A percentile compares a stretch with the other conserved stretches of the same genome.
Evolutionary conservation across 768 basidiomycete genomes (phyloP).

Genomic region (Tricholoma sp.): DNA sequence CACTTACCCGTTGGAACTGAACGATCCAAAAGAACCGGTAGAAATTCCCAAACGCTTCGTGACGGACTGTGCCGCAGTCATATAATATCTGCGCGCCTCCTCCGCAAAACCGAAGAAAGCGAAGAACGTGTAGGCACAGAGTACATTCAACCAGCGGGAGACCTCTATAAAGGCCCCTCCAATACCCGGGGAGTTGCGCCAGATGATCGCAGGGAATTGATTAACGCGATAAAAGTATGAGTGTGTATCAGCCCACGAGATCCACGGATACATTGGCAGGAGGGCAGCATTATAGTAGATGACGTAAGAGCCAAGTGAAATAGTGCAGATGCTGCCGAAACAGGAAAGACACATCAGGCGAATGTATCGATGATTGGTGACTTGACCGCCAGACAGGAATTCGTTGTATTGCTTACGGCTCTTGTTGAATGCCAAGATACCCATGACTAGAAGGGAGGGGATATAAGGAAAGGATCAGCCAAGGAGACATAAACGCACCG

Average conservation of each 20-base stretch:
- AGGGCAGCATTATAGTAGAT: constrained; percentile 21
- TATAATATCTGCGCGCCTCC: constrained; percentile 46
- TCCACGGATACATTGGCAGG: constrained; percentile 34
- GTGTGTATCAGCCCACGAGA: constrained; percentile 51
- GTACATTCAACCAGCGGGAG: constrained; percentile 33
- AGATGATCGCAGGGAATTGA: constrained; percentile 31
- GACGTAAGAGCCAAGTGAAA: constrained; percentile 29
- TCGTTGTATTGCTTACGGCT: constrained; percentile 34
- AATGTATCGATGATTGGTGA: constrained; percentile 41
- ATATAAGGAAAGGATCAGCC: background rate
- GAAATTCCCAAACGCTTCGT: constrained; percentile 22
- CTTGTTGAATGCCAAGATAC: constrained; percentile 30
- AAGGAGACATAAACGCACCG: constrained; percentile 24
- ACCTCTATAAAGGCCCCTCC: constrained; percentile 23
- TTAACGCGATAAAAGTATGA: constrained; percentile 37
- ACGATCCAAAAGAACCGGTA: constrained; percentile 11
- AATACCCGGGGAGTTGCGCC: constrained; percentile 25
- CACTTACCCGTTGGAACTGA: constrained; percentile 23
- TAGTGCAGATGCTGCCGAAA: constrained; percentile 33
- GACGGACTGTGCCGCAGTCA: constrained; percentile 25
- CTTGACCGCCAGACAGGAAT: constrained; percentile 25
- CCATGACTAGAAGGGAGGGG: constrained; percentile 17
- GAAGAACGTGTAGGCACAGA: constrained; percentile 48
- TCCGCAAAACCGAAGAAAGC: constrained; percentile 49
- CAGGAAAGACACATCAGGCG: constrained; percentile 33